These are phyloP conservation scores for Paecilomyces fulvus DNA, from an alignment of 2,329 filamentous ascomycete species.

Conservation along the genomic window DNA sequence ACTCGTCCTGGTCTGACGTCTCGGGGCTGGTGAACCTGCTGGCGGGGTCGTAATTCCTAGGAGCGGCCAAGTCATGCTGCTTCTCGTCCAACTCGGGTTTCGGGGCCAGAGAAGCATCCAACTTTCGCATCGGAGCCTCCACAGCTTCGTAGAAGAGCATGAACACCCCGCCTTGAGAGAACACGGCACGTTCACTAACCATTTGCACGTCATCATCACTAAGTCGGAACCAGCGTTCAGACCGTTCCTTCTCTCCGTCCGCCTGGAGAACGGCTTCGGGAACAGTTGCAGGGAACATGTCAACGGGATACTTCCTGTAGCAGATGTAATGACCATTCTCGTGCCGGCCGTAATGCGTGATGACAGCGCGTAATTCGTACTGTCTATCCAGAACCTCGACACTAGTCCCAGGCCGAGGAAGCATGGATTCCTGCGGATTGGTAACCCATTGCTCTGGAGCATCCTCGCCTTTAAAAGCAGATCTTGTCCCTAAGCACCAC, in stretches of 20 bases:
- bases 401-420: slow-evolving; percentile 52
- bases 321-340: slow-evolving; percentile 96
- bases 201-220: slow-evolving; percentile 79
- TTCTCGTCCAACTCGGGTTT: background rate
- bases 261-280: slow-evolving; percentile 24
- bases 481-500: slow-evolving; percentile 68
- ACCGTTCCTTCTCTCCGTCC: slow-evolving; percentile 24
- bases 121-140: slow-evolving; percentile 26
- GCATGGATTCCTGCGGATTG: slow-evolving; percentile 64
- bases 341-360: slow-evolving; percentile 84
- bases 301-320: slow-evolving; percentile 61
- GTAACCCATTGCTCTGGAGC: slow-evolving; percentile 60
- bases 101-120: background rate
- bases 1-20: background rate
- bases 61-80: background rate
- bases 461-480: slow-evolving; percentile 20
- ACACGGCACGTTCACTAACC: slow-evolving; percentile 64
- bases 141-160: slow-evolving; percentile 94
- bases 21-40: background rate
- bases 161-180: slow-evolving; percentile 74
- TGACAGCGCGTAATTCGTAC: slow-evolving; percentile 73
- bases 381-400: slow-evolving; percentile 40
- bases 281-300: slow-evolving; percentile 24
- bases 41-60: background rate
- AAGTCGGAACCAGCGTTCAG: slow-evolving; percentile 73